Evolutionary conservation across 2,329 filamentous ascomycete species (phyloP), one percentile per base, ranked within the genome.

Genomic region (Colletotrichum paranaense): DNA sequence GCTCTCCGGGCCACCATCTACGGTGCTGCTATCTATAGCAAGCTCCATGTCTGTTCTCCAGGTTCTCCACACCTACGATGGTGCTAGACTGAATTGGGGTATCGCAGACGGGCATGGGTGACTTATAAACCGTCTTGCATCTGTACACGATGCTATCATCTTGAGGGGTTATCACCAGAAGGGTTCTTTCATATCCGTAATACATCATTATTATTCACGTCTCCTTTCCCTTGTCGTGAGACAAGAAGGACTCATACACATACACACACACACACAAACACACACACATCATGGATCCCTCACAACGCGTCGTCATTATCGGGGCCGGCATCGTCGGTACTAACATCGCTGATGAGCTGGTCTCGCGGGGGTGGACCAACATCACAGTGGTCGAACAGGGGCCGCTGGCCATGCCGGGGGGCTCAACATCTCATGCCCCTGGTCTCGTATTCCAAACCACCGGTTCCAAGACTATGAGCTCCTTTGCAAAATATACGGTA

Each of bases 331-430:
- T 92, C 70, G 90, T 92, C 71, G 90, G 90, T 59, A 86, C 87
- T 70, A 92, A 92, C 73, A 81, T 92, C 62, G 90, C 90, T 62
- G 90, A 92, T 76, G 90, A 92, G 84, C 86, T 92, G 77, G 85
- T 90, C 76, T 84, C 85, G 28, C 86, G 89, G 77, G 91, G 91
- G 83, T 92, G 90, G 90, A 86, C 79, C 67, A 81, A 92, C 79
- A 90, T 92, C 79, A 92, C 90, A 22, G 90, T 92, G 62, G 82
- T 92, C 74, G 90, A 92, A 75, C 90, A 92, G 79, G 90, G 90
- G 0, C 90, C 90, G 3, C 79, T 92, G 75, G 82, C 84, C 71
- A 88, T 92, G 86, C 90, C 90, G 0, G 90, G 91, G 30, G 90
- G 90, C 57, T 92, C 91, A 32, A 92, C 91, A 7, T 92, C 90